Evolutionary conservation across 208 protist genomes (phyloP), one percentile per base, ranked within the genome.

Genomic region (Leishmania arabica): DNA sequence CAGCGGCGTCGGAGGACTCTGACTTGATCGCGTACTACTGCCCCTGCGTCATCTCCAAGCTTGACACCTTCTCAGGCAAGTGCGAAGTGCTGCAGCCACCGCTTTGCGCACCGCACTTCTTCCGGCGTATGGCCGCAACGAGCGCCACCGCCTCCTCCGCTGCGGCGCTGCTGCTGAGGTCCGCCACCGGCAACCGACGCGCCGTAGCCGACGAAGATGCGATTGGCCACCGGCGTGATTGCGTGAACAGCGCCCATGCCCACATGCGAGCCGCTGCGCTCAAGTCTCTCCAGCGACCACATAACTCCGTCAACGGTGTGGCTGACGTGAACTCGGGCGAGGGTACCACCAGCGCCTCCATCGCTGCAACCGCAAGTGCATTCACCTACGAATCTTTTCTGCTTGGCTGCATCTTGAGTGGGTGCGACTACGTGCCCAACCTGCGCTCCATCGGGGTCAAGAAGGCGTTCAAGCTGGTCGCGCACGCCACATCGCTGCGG

Each of bases 1-100:
- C 97, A 0, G 96, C 98, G 24, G 94, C 99, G 60, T 99, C 98
- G 6, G 99, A 99, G 85, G 99, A 99, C 88, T 99, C 97, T 7
- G 99, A 99, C 86, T 89, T 99, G 56, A 92, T 99, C 64, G 97
- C 97, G 3, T 99, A 99, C 91, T 95, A 90, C 74, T 97, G 94
- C 84, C 92, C 92, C 19, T 89, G 85, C 64, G 75, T 97, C 54
- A 92, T 97, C 70, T 86, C 91, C 17, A 97, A 97, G 80, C 77
- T 96, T 13, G 91, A 97, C 78, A 73, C 73, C 1, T 83, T 78
- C 37, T 85, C 83, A 9, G 89, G 91, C 42, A 82, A 84, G 37
- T 94, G 91, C 77, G 84, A 87, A 31, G 87, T 94, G 34, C 56
- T 94, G 51, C 79, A 83, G 77, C 88, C 89, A 15, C 72, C 85